phyloP scores from a whole-genome alignment of 805 yeast species.

The Jamesozyma lodderae region DNA sequence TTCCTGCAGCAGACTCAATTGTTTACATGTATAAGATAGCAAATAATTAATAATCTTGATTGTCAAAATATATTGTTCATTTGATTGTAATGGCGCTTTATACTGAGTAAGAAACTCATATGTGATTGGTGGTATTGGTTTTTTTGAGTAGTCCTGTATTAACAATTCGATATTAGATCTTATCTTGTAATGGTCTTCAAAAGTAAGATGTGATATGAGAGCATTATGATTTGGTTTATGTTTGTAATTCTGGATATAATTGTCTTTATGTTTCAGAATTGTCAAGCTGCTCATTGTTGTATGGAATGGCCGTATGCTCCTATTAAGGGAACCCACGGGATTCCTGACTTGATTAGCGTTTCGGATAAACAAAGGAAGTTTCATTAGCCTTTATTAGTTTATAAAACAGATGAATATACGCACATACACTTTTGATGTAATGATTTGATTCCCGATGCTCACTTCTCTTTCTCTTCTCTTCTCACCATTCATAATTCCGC shows the following conservation, averaged over 20 bases:
- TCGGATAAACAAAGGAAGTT: no score
- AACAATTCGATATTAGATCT: conserved; percentile 51
- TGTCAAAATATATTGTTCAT: conserved; percentile 33
- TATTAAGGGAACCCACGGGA: no score
- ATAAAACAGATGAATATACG: no score
- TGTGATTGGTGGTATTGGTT: conserved; percentile 45
- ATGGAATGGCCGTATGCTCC: not conserved
- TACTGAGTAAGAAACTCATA: conserved; percentile 42
- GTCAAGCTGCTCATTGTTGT: not conserved
- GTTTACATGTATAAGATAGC: conserved; percentile 55
- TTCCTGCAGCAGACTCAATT: conserved; percentile 59
- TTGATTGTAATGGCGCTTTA: conserved; percentile 24
- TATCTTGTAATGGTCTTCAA: conserved; percentile 46
- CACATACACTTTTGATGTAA: no score
- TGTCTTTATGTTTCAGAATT: no score
- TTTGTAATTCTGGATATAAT: no score
- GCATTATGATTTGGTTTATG: no score
- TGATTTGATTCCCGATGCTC: no score
- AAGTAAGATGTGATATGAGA: conserved; percentile 21
- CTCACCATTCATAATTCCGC: no score
- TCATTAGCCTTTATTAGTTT: no score
- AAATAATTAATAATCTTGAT: conserved; percentile 49
- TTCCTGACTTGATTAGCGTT: no score
- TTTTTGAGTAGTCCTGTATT: conserved; percentile 46
- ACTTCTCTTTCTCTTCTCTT: no score